These are phyloP conservation scores for Candida andamanensis DNA, from an alignment of 805 yeast species.

Conservation along the genomic window DNA sequence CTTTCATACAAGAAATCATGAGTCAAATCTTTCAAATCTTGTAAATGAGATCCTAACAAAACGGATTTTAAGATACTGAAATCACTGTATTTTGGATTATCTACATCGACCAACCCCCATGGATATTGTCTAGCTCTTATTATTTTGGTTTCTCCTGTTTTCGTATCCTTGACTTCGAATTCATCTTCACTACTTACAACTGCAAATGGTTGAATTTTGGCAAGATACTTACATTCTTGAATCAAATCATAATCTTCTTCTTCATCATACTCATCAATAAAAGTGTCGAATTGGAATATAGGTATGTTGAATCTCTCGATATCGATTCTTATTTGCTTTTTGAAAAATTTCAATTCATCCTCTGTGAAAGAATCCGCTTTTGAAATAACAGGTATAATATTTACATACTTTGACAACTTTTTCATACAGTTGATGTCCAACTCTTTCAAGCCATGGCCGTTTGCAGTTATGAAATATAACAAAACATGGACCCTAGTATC, in stretches of 20 bases:
- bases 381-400: conserved; percentile 77
- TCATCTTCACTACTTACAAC: conserved; percentile 61
- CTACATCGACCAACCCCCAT: conserved; percentile 64
- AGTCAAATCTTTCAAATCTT: conserved; percentile 76
- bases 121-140: conserved; percentile 66
- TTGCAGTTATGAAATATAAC: conserved; percentile 71
- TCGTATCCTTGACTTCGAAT: conserved; percentile 34
- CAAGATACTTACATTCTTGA: conserved; percentile 60
- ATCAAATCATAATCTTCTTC: conserved; percentile 73
- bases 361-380: conserved; percentile 76
- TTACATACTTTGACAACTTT: conserved; percentile 64
- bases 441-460: conserved; percentile 76
- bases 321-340: conserved; percentile 55
- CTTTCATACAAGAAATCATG: conserved; percentile 72
- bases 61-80: conserved; percentile 61
- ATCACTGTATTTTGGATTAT: conserved; percentile 48
- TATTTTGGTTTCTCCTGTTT: conserved; percentile 38
- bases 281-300: conserved; percentile 63
- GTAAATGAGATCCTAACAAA: conserved; percentile 75
- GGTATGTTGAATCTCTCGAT: conserved; percentile 68
- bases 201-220: conserved; percentile 72
- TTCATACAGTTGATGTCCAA: conserved; percentile 71
- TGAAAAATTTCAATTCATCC: conserved; percentile 57
- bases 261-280: conserved; percentile 49
- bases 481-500: conserved; percentile 77